Conservation (phyloP, 2,329 filamentous ascomycete species). For the Trichophyton schoenleinii region DNA sequence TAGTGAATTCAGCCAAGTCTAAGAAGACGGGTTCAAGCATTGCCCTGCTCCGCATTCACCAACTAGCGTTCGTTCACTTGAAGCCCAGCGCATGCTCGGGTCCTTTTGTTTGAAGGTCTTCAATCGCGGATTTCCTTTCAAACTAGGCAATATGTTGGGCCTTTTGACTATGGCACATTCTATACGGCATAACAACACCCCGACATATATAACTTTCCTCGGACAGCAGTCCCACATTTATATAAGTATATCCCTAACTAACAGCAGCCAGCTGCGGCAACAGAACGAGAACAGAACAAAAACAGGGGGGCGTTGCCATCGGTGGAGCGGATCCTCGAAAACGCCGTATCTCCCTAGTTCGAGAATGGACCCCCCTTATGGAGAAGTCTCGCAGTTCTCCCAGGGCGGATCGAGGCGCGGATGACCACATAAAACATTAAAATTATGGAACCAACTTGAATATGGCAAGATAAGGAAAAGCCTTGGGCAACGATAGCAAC, state of each 20-base stretch:
- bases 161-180: no score
- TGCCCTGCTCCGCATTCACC: background rate
- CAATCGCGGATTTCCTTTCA: no score
- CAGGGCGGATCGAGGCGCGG: background rate
- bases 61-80: background rate
- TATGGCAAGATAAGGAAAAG: background rate
- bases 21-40: background rate
- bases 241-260: no score
- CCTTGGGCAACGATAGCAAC: background rate
- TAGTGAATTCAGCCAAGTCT: background rate
- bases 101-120: background rate
- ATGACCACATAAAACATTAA: background rate
- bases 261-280: no score
- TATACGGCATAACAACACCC: no score
- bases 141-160: background rate
- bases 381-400: background rate
- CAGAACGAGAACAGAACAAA: background rate
- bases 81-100: background rate
- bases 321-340: background rate
- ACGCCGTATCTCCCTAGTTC: background rate
- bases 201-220: no score
- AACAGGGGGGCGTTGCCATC: background rate
- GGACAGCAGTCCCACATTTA: no score
- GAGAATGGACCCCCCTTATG: background rate
- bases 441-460: background rate